Evolutionary conservation across 352 stramenopile species (phyloP), one percentile per base, ranked within the genome.

Genomic region (Globisporangium polare): DNA sequence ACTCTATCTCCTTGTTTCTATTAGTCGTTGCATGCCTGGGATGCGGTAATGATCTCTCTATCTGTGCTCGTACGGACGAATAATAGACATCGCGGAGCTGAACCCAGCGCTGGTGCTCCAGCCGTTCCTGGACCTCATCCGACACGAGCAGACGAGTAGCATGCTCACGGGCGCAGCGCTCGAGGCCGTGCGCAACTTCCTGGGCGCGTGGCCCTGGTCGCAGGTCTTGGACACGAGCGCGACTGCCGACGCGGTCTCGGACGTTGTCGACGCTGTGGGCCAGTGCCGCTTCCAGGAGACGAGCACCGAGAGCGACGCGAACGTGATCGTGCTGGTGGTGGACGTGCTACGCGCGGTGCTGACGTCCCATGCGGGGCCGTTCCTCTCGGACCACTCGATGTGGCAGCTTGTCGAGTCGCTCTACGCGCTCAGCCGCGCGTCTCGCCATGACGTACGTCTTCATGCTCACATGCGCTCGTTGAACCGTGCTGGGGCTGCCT

Each of bases 241-340:
- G 17, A 60, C 74, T 42, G 65, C 70, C 0, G 82, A 95, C 43
- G 78, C 77, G 15, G 59, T 90, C 3, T 77, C 82, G 7, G 86
- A 95, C 45, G 87, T 99, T 66, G 93, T 97, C 13, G 85, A 98
- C 37, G 89, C 90, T 18, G 81, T 99, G 27, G 89, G 85, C 54
- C 81, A 97, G 58, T 99, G 95, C 68, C 87, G 91, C 26, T 99
- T 99, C 76, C 94, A 99, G 62, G 94, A 97, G 51, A 97, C 90
- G 8, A 86, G 80, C 62, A 65, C 79, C 7, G 89, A 97, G 63
- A 96, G 75, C 62, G 93, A 97, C 65, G 91, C 96, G 62, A 81
- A 93, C 39, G 90, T 97, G 56, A 80, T 97, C 35, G 92, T 97
- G 57, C 74, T 98, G 60, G 89, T 99, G 9, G 80, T 99, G 17